Evolutionary conservation across 371 early-diverging fungal species (phyloP), one percentile per base, ranked within the genome.

Genomic region (Apophysomyces variabilis): DNA sequence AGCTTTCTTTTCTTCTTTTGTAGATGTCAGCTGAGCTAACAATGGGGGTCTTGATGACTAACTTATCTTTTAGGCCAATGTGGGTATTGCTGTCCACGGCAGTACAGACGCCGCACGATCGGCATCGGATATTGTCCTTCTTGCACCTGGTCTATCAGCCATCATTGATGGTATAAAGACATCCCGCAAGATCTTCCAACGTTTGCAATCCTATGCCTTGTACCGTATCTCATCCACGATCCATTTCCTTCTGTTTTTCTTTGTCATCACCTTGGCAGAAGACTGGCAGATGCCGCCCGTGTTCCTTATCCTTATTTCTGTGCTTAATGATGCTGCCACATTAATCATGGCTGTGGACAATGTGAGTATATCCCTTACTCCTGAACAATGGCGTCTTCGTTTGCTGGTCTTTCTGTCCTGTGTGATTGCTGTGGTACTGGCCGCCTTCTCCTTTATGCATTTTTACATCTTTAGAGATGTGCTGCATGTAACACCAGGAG

Each of bases 21-120:
- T 26, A 26, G 32, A 26, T 26, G 32, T 26, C 32, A 3, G 32
- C 32, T 26, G 32, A 26, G 6, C 12, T 12, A 38, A 41, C 50
- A 9, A 12, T 12, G 37, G 12, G 44, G 32, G 21, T 50, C n/a
- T 18, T 38, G 12, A 38, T 13, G n/a, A 32, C 13, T 58, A 35
- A 32, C 12, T 58, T 9, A 32, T 14, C 18, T 3, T 26, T 26
- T 56, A 68, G 80, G 92, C 94, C 38, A 90, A 94, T 80, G 92
- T 93, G 38, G 95, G 93, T 59, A 92, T 93, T 70, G 94, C 95
- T 14, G 93, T 95, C 41, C 86, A 92, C 36, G 92, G 92, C 21
- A 92, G 93, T 66, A 95, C 96, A 7, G 97, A 97, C 71, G 96
- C 96, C 6, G 95, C 96, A 21, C 88, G 96, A 37, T 89, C 93